Evolutionary conservation across 805 yeast species (phyloP), one percentile per base, ranked within the genome.

Genomic region (Candida tammaniensis): DNA sequence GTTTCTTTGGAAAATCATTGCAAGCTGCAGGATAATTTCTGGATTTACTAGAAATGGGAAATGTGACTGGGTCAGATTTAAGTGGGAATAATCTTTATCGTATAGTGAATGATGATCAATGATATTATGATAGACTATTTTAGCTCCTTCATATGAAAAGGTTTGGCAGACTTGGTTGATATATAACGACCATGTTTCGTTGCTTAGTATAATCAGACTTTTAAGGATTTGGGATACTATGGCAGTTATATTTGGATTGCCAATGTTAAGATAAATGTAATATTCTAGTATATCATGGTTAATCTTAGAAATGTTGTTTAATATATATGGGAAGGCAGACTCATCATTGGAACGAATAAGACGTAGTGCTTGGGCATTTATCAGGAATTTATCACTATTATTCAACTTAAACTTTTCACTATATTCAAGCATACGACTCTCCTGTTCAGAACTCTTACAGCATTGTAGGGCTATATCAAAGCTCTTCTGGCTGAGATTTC

Each of bases 21-120:
- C 56, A 8, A 67, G 39, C 7, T 40, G 39, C 27, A 52, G 56
- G 3, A 67, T 30, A 1, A 48, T 19, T 1, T 43, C 29, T 1
- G 64, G 63, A 4, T 55, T 35, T 4, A 67, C 31, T n/a, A 67
- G 45, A 40, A 63, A 67, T 2, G 70, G 67, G 2, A 55, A 39
- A 5, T 30, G 30, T 1, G 49, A 28, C 12, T 39, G 52, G 11
- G 19, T 26, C 7, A 10, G 19, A 25, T 38, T 35, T 17, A 31
- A 26, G 1, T 26, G 17, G 3, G 40, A 38, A 24, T 20, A 28
- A 5, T 45, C 42, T 5, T 24, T 22, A 6, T 30, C 27, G 33
- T 52, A 54, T 21, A 42, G 34, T n/a, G 28, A 21, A 27, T 40
- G 29, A 24, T 61, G 57, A 29, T 58, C 61, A 3, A 67, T 49